Evolutionary conservation across 129 eudicot genomes (phyloP).

Genomic region (Mikania micrantha): DNA sequence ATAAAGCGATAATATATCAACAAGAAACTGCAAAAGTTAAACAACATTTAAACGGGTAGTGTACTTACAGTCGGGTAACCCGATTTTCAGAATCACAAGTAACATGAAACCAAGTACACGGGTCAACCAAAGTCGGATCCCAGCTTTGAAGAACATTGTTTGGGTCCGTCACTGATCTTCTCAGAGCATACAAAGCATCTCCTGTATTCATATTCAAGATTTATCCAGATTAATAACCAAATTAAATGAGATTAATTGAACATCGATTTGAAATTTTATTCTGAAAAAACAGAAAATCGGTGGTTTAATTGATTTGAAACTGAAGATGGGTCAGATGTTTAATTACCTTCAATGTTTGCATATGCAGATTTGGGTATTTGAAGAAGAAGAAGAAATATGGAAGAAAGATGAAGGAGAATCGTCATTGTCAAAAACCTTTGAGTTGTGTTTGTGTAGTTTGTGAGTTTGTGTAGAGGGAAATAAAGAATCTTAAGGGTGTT

Average conservation of each 20-base stretch:
- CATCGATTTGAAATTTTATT: too few relatives aligned
- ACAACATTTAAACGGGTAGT: not conserved
- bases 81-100: slow-evolving; percentile 49
- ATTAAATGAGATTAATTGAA: too few relatives aligned
- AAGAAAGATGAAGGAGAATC: slow-evolving; percentile 10
- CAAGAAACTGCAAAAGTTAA: not conserved
- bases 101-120: slow-evolving; percentile 69
- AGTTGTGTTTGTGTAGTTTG: not conserved
- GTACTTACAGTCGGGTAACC: slow-evolving; percentile 52
- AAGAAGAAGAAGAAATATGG: slow-evolving; percentile 18
- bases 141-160: slow-evolving; percentile 36
- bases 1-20: too few relatives aligned
- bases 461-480: not conserved
- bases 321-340: too few relatives aligned
- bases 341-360: slow-evolving; percentile 42
- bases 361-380: slow-evolving; percentile 10
- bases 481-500: slow-evolving; percentile 13
- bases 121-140: slow-evolving; percentile 66
- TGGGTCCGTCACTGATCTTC: slow-evolving; percentile 41
- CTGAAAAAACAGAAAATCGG: too few relatives aligned
- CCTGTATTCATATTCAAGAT: slow-evolving; percentile 14
- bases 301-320: too few relatives aligned
- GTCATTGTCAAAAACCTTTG: slow-evolving; percentile 9
- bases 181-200: slow-evolving; percentile 51
- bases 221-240: too few relatives aligned